Percentiles rank a stretch among this genome's conserved stretches.
Conservation (phyloP, 768 basidiomycete species). For the Pisolithus tinctorius region DNA sequence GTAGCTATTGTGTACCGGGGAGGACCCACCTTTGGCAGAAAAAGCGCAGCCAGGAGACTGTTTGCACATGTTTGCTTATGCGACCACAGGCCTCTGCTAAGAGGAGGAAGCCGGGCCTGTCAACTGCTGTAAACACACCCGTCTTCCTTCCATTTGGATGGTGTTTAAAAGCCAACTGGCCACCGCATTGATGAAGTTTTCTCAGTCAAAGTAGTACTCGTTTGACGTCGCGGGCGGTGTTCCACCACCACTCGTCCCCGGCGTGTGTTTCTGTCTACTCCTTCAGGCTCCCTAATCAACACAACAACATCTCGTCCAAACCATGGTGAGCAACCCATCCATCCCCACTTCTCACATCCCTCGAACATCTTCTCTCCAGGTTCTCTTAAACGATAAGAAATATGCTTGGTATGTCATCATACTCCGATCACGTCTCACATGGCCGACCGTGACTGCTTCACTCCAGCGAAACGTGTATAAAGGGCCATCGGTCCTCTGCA, state of each 20-base stretch:
- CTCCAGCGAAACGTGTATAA: constrained; percentile 83
- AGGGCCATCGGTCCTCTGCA: constrained; percentile 85
- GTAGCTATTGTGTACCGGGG: no score
- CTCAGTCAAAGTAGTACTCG: constrained; percentile 43
- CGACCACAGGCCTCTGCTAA: constrained; percentile 12
- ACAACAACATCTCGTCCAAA: constrained; percentile 11
- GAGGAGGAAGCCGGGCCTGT: constrained; percentile 28
- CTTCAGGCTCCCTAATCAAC: constrained; percentile 7
- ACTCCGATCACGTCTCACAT: neutral
- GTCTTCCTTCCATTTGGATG: constrained; percentile 28
- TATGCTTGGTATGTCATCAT: constrained; percentile 65
- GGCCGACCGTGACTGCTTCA: constrained; percentile 3
- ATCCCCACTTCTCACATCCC: neutral
- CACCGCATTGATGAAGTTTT: constrained; percentile 20
- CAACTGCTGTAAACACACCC: constrained; percentile 48
- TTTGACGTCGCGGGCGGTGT: constrained; percentile 54
- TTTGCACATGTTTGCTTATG: constrained; percentile 19
- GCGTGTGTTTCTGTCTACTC: constrained; percentile 6
- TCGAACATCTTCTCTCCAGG: constrained; percentile 31
- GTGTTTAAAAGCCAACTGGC: constrained; percentile 38
- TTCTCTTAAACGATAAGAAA: constrained; percentile 69
- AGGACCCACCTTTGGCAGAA: constrained; percentile 24
- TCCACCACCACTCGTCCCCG: constrained; percentile 33
- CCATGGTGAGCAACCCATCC: constrained; percentile 36
- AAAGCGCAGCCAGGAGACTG: constrained; percentile 16